A percentile compares a stretch with the other conserved stretches of the same genome.
These are phyloP conservation scores for Lachnellula suecica DNA, from an alignment of 2,329 filamentous ascomycete species.

Conservation along the genomic window DNA sequence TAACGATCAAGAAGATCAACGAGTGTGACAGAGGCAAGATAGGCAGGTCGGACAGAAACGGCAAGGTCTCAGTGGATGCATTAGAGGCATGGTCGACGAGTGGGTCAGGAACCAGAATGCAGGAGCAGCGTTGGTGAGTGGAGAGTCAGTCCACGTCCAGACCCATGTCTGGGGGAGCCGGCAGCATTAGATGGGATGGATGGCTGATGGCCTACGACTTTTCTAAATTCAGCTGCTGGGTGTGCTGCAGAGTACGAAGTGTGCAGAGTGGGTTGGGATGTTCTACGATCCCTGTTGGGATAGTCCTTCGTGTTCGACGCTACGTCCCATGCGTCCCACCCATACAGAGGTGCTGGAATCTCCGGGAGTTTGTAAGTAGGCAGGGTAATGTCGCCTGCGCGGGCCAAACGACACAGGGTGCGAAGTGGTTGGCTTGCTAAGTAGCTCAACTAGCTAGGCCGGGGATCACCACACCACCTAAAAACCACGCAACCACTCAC, in stretches of 20 bases:
- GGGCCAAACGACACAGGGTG: no score
- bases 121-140: slow-evolving; percentile 4
- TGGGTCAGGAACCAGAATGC: slow-evolving; percentile 29
- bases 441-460: slow-evolving; percentile 1
- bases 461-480: not conserved
- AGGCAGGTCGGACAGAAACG: slow-evolving; percentile 26
- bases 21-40: slow-evolving; percentile 31
- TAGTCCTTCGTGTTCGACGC: slow-evolving; percentile 23
- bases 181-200: slow-evolving; percentile 26
- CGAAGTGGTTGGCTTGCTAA: not conserved
- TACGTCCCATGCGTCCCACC: slow-evolving; percentile 5
- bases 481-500: not conserved
- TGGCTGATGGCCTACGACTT: slow-evolving; percentile 6
- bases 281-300: slow-evolving; percentile 1
- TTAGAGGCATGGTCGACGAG: slow-evolving; percentile 9
- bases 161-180: slow-evolving; percentile 26
- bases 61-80: slow-evolving; percentile 23
- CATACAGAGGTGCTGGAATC: slow-evolving; percentile 1
- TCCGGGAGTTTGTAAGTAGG: slow-evolving; percentile 7
- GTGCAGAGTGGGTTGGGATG: slow-evolving; percentile 1
- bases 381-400: no score
- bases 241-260: not conserved
- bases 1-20: slow-evolving; percentile 30
- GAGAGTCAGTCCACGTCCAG: slow-evolving; percentile 16
- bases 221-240: slow-evolving; percentile 15